These are phyloP conservation scores for Yamadazyma conglobata DNA, from an alignment of 1,139 yeast species.

Conservation along the genomic window DNA sequence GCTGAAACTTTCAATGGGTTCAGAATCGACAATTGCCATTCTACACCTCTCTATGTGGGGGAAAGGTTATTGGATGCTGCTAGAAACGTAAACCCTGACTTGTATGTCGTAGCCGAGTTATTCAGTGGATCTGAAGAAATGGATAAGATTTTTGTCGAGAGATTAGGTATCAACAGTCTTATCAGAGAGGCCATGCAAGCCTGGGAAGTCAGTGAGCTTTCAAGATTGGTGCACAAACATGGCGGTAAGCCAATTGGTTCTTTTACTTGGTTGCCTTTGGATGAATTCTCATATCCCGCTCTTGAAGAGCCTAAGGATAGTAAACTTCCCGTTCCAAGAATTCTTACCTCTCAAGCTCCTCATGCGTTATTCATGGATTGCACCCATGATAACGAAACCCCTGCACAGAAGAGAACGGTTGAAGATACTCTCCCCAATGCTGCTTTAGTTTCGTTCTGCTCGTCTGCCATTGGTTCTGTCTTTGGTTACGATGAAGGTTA, in stretches of 20 bases:
- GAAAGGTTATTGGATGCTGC: constrained; percentile 87
- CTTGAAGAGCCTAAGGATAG: constrained; percentile 32
- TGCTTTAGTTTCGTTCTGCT: constrained; percentile 88
- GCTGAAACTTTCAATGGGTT: constrained; percentile 86
- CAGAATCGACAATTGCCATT: constrained; percentile 92
- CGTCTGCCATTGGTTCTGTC: constrained; percentile 92
- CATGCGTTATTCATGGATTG: constrained; percentile 97
- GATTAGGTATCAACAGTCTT: constrained; percentile 82
- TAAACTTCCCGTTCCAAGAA: constrained; percentile 57
- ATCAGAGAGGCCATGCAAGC: constrained; percentile 98
- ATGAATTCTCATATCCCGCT: constrained; percentile 67
- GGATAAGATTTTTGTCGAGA: constrained; percentile 87
- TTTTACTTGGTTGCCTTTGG: constrained; percentile 70
- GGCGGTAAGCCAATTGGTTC: constrained; percentile 97
- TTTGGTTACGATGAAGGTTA: constrained; percentile 93
- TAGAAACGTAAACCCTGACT: constrained; percentile 74
- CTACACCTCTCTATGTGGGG: constrained; percentile 94
- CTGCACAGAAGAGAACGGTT: constrained; percentile 83
- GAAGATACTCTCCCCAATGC: constrained; percentile 95
- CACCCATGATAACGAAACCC: constrained; percentile 92
- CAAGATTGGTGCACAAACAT: constrained; percentile 82
- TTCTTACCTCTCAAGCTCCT: constrained; percentile 65
- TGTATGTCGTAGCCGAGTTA: constrained; percentile 91
- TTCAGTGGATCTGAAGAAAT: constrained; percentile 89
- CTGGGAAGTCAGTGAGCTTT: constrained; percentile 81